Percentiles rank a stretch among this genome's conserved stretches.
These are phyloP conservation scores for Drechslerella dactyloides DNA, from an alignment of 2,329 filamentous ascomycete genomes.

Conservation along the genomic window DNA sequence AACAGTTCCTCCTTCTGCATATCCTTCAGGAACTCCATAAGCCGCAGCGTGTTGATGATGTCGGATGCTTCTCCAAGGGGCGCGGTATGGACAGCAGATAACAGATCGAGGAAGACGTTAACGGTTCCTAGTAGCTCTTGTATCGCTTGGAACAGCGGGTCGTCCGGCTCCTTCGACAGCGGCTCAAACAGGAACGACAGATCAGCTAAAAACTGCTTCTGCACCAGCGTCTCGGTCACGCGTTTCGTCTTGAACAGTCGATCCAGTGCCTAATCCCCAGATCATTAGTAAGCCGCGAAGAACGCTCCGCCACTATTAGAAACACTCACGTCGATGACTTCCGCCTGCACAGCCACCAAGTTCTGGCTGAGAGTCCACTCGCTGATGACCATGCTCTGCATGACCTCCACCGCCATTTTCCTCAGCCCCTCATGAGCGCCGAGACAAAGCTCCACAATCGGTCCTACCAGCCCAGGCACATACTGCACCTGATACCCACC, in stretches of 20 bases:
- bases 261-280: slow-evolving; percentile 70
- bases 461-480: slow-evolving; percentile 86
- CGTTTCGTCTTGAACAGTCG: slow-evolving; percentile 86
- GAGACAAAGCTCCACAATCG: slow-evolving; percentile 90
- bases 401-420: slow-evolving; percentile 85
- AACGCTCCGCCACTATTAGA: background rate
- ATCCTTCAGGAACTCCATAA: slow-evolving; percentile 96
- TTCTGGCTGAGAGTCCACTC: slow-evolving; percentile 97
- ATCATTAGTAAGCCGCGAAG: slow-evolving; percentile 33
- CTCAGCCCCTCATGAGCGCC: slow-evolving; percentile 93
- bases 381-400: slow-evolving; percentile 98
- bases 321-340: slow-evolving; percentile 76
- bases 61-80: slow-evolving; percentile 75
- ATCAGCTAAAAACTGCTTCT: slow-evolving; percentile 90
- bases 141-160: slow-evolving; percentile 76
- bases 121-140: slow-evolving; percentile 81
- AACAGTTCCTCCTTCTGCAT: slow-evolving; percentile 98
- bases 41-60: slow-evolving; percentile 82
- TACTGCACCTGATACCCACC: slow-evolving; percentile 99
- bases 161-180: slow-evolving; percentile 70
- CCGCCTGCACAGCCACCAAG: slow-evolving; percentile 86
- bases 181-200: slow-evolving; percentile 79
- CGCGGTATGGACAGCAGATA: slow-evolving; percentile 85
- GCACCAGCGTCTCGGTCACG: slow-evolving; percentile 83
- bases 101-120: slow-evolving; percentile 86